Conservation (phyloP, 1,139 yeast genomes). For the Zygosaccharomyces sapae region DNA sequence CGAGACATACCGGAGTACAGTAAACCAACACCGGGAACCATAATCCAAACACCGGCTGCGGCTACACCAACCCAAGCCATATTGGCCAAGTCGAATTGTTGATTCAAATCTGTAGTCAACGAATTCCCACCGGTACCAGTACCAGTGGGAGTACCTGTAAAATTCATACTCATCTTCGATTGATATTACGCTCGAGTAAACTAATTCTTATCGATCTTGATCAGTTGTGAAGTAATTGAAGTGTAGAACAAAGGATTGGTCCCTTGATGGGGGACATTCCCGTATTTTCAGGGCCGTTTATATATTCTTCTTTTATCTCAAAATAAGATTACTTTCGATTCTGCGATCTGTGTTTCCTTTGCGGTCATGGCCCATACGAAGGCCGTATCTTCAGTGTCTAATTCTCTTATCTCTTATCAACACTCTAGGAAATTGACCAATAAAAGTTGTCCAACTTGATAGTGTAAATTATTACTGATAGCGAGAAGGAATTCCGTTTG, state of each 20-base stretch:
- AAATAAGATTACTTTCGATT: neutral
- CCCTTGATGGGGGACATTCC: neutral
- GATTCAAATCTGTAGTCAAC: slow-evolving; percentile 64
- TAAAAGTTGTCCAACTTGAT: neutral
- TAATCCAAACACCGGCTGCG: slow-evolving; percentile 78
- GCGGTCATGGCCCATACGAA: neutral
- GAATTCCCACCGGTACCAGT: slow-evolving; percentile 78
- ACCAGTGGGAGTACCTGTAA: slow-evolving; percentile 45
- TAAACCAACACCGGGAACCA: slow-evolving; percentile 92
- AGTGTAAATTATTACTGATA: neutral
- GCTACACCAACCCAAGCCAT: slow-evolving; percentile 86
- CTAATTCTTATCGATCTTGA: no score
- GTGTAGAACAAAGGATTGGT: neutral
- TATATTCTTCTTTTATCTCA: neutral
- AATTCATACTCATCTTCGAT: slow-evolving; percentile 15
- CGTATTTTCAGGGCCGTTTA: neutral
- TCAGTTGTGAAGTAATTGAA: no score
- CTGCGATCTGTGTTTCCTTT: neutral
- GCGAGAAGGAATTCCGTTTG: neutral
- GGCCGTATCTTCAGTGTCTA: neutral
- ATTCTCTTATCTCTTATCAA: neutral
- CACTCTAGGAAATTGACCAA: neutral
- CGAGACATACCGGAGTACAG: slow-evolving; percentile 87
- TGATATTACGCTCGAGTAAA: neutral
- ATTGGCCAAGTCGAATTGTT: slow-evolving; percentile 68